Percentiles rank a stretch among this genome's conserved stretches.
These are phyloP conservation scores for Fallopia convolvulus DNA, from an alignment of 148 eudicot species.

Conservation along the genomic window DNA sequence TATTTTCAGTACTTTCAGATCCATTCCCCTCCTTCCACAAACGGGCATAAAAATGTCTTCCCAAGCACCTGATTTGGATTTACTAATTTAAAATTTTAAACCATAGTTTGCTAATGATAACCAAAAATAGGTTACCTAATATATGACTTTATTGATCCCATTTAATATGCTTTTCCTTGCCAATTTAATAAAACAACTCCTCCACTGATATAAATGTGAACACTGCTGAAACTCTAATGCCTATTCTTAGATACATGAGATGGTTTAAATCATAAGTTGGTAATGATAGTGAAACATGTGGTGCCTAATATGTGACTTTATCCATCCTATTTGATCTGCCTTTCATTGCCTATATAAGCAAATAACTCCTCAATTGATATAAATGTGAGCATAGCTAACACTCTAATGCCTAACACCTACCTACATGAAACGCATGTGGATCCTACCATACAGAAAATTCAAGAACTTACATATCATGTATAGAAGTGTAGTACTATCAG, in stretches of 20 bases:
- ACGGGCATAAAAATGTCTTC: background rate
- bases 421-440: background rate
- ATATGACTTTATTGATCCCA: background rate
- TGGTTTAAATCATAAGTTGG: background rate
- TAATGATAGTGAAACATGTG: background rate
- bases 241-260: background rate
- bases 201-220: background rate
- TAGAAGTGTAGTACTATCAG: background rate
- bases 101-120: background rate
- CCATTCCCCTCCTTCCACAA: conserved; percentile 1
- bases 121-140: background rate
- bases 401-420: background rate
- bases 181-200: background rate
- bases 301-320: background rate
- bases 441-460: background rate
- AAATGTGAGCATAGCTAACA: background rate
- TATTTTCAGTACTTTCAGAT: background rate
- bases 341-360: background rate
- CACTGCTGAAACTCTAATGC: background rate
- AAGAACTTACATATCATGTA: background rate
- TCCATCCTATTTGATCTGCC: background rate
- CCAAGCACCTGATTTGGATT: background rate
- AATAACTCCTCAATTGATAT: background rate
- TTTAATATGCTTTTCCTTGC: background rate
- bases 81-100: background rate